Evolutionary conservation across 1,284 basidiomycete genomes (phyloP), one percentile per base, ranked within the genome.

Genomic region (Vanrija sp.): DNA sequence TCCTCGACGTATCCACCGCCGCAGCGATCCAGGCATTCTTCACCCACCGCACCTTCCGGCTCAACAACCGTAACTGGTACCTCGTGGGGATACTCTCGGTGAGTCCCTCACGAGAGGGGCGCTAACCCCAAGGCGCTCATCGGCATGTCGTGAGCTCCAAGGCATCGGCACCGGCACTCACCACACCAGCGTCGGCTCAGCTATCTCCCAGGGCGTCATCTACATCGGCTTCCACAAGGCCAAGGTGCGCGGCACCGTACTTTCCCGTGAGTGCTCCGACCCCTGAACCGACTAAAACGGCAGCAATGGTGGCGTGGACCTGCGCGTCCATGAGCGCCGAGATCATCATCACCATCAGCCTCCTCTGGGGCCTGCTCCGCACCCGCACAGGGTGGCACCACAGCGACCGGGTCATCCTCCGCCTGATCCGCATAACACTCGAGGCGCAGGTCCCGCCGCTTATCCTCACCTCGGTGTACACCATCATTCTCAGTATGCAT

Each of bases 321-420:
- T 42, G 48, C 12, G 49, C 57, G 18, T 58, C 60, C 57, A 64
- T 66, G 61, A 18, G 52, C 6, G 62, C 65, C 44, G 65, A 68
- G 49, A 46, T 66, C 39, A 60, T 66, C 55, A 64, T 69, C 51
- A 67, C 65, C 7, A 34, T 49, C 9, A 52, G 46, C 18, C 64
- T 67, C 55, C 38, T 65, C 12, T 58, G 49, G 23, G 65, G 64
- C 44, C 58, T 69, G 19, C n/a, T 56, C 29, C 45, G 51, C 8
- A 60, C 54, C 19, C 59, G 56, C 38, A 65, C 67, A 1, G 67
- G 67, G n/a, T 69, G 67, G 67, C 48, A 55, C 3, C 62, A 65
- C 46, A 69, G 61, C 29, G 67, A 69, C 52, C 55, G 54, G 46
- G 45, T 60, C 39, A 61, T 68, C 51, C 25, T 43, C 40, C 52